These are phyloP conservation scores for Domatiomyces globalis DNA, from an alignment of 2,329 filamentous ascomycete genomes.

Conservation along the genomic window DNA sequence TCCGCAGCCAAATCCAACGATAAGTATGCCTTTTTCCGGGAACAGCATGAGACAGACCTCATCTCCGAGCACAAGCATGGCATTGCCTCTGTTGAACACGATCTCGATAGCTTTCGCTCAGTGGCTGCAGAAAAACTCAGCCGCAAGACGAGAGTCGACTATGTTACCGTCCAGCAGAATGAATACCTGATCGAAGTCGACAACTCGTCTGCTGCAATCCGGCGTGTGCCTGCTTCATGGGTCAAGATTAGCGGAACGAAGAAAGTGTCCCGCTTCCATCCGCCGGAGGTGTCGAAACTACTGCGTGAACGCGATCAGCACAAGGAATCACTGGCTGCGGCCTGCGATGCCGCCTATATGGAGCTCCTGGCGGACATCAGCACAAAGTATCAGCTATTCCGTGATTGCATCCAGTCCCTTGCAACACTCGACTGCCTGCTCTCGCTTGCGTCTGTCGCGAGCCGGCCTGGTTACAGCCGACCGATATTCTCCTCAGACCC, in stretches of 20 bases:
- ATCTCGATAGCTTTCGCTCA: constrained; percentile 62
- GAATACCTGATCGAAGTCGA: constrained; percentile 90
- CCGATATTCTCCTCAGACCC: constrained; percentile 50
- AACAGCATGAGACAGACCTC: constrained; percentile 72
- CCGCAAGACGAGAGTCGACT: constrained; percentile 55
- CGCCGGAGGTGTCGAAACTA: constrained; percentile 71
- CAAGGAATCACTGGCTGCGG: constrained; percentile 80
- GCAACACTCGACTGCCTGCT: constrained; percentile 81
- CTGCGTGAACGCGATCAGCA: constrained; percentile 84
- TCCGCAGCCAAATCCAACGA: constrained; percentile 73
- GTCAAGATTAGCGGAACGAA: constrained; percentile 90
- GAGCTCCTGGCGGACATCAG: constrained; percentile 59
- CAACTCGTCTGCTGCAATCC: constrained; percentile 56
- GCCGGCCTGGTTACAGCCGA: constrained; percentile 74
- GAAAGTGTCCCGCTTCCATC: constrained; percentile 81
- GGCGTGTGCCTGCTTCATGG: constrained; percentile 86
- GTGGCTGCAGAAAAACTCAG: constrained; percentile 59
- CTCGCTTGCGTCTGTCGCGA: constrained; percentile 70
- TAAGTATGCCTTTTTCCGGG: constrained; percentile 86
- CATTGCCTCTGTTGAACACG: constrained; percentile 83
- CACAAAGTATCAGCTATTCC: constrained; percentile 73
- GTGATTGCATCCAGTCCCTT: constrained; percentile 74
- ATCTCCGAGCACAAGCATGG: constrained; percentile 81
- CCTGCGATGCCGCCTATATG: constrained; percentile 72
- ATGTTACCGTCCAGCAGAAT: constrained; percentile 74